A percentile compares a stretch with the other conserved stretches of the same genome.
phyloP scores from a whole-genome alignment of 495 filamentous ascomycete genomes.

The Lophium mytilinum region DNA sequence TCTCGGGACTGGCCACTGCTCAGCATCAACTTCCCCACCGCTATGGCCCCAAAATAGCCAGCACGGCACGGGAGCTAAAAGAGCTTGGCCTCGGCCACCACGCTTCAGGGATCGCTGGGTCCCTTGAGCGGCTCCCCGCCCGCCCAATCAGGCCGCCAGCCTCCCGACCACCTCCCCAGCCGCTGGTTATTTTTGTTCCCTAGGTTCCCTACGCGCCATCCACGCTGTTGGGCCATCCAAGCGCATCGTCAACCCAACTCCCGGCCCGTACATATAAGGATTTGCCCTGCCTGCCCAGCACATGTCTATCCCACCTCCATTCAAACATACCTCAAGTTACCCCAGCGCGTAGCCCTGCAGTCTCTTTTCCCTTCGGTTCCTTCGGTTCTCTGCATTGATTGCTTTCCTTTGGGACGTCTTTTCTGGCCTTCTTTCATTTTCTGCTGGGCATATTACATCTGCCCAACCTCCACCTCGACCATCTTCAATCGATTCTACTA shows the following conservation, averaged over 20 bases:
- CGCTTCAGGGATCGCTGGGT: neutral
- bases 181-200: neutral
- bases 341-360: neutral
- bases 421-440: conserved; percentile 2
- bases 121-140: neutral
- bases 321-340: neutral
- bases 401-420: neutral
- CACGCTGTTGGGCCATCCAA: neutral
- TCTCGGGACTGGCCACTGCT: no score
- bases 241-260: neutral
- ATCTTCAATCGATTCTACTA: neutral
- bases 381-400: neutral
- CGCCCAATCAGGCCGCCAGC: neutral
- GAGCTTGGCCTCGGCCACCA: neutral
- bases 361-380: neutral
- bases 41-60: neutral
- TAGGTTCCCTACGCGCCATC: neutral
- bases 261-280: neutral
- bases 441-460: neutral
- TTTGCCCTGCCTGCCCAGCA: neutral
- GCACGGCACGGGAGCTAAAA: conserved; percentile 1
- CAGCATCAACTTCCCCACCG: no score
- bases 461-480: neutral
- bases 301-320: neutral
- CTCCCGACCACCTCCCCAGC: neutral